Evolutionary conservation across 202 grass and related monocot species (phyloP), one percentile per base, ranked within the genome.

Genomic region (Hordeum pubiflorum): DNA sequence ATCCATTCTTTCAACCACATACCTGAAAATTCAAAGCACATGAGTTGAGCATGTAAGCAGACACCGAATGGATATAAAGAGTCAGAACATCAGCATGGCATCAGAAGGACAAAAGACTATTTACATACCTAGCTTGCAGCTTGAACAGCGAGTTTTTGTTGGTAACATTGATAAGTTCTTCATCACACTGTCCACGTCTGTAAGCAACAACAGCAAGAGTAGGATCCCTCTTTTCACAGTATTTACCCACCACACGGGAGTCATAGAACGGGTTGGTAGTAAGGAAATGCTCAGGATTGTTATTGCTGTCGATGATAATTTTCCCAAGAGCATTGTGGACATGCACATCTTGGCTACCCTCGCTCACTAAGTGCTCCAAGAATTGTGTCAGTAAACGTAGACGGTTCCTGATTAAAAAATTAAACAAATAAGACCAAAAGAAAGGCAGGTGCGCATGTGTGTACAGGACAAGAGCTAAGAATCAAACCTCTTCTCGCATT

Each of bases 1-100:
- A 86, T 97, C 91, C 94, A 97, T 97, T 87, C 94, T 94, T 82
- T 97, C 89, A 74, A 97, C 91, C 37, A 94, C 94, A 86, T 97
- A 97, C 71, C 94, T 97, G 73, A 15, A 36, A 89, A 58, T 71
- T 67, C 20, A 82, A 44, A 83, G n/a, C 7, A 82, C 10, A 3
- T 8, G 7, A 60, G 10, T 55, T 79, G 15, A 66, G 72, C 55
- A 84, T 59, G 58, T 52, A 73, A 73, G 58, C 10, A 58, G 15
- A 60, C 65, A 78, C 9, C 65, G 12, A 14, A 85, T 17, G 1
- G 12, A 38, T 31, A 64, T 12, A 72, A 58, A 78, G 58, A 29
- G 29, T 62, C 20, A n/a, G 18, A 78, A 50, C 10, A 44, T 57
- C n/a, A 2, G 72, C 7, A 66, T 72, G 32, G 3, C 15, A 9